phyloP scores from a whole-genome alignment of 106 monocot genomes.

The Acanthochlamys bracteata region DNA sequence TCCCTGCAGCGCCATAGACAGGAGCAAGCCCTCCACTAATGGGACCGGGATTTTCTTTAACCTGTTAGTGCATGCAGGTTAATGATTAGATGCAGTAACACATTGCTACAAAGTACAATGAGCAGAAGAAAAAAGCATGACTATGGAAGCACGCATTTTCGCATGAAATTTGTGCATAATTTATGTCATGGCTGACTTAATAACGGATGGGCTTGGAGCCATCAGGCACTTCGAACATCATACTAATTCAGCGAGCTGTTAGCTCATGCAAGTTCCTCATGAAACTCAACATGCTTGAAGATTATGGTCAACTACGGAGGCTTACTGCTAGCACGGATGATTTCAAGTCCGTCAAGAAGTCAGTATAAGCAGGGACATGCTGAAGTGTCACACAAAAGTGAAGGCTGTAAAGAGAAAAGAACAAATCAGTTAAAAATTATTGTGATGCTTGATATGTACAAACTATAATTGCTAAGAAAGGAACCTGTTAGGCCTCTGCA shows the following conservation, averaged over 20 bases:
- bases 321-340: constrained; percentile 11
- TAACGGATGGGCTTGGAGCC: too few relatives aligned
- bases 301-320: too few relatives aligned
- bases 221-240: too few relatives aligned
- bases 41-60: constrained; percentile 80
- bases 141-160: background rate
- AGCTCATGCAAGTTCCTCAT: too few relatives aligned
- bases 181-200: too few relatives aligned
- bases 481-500: constrained; percentile 95
- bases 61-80: too few relatives aligned
- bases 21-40: constrained; percentile 81
- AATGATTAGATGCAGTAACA: too few relatives aligned
- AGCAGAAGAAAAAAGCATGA: background rate
- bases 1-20: constrained; percentile 92
- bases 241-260: too few relatives aligned
- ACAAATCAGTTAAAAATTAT: background rate
- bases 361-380: constrained; percentile 46
- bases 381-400: constrained; percentile 98
- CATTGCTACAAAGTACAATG: background rate
- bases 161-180: too few relatives aligned
- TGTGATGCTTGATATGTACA: background rate
- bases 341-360: constrained; percentile 70
- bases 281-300: too few relatives aligned
- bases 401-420: constrained; percentile 38
- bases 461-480: background rate